Evolutionary conservation across 2,329 filamentous ascomycete species (phyloP).

Genomic region (Parastagonospora avenae): DNA sequence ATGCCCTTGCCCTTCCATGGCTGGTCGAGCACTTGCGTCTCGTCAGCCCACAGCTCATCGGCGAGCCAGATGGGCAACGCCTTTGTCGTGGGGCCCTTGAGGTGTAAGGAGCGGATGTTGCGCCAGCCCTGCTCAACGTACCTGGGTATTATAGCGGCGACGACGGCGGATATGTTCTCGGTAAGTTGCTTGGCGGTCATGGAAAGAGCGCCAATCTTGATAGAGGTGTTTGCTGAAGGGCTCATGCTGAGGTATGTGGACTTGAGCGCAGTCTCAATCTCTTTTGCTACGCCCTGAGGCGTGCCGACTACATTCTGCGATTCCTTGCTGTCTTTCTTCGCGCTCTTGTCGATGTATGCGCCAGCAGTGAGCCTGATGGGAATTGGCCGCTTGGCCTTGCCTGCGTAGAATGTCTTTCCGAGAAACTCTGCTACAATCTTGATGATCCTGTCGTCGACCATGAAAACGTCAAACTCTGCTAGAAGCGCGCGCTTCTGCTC

Average conservation of each 20-base stretch:
- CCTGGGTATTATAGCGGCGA: conserved; percentile 69
- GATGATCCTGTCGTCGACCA: conserved; percentile 86
- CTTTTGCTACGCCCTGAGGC: conserved; percentile 72
- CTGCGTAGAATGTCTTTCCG: conserved; percentile 92
- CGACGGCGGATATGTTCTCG: conserved; percentile 78
- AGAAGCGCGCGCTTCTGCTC: conserved; percentile 80
- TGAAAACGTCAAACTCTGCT: conserved; percentile 87
- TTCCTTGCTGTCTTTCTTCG: conserved; percentile 43
- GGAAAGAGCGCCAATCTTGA: conserved; percentile 77
- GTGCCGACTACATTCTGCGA: conserved; percentile 55
- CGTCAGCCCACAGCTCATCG: conserved; percentile 86
- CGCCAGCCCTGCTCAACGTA: conserved; percentile 86
- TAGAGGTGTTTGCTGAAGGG: conserved; percentile 77
- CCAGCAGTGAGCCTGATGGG: conserved; percentile 73
- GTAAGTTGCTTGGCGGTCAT: conserved; percentile 77
- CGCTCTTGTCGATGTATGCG: conserved; percentile 65
- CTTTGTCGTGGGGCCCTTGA: conserved; percentile 88
- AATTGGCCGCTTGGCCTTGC: conserved; percentile 80
- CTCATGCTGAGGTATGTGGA: conserved; percentile 81
- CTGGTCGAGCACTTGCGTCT: conserved; percentile 70
- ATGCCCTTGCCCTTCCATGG: conserved; percentile 40
- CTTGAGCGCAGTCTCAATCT: conserved; percentile 77
- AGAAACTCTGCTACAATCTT: conserved; percentile 74
- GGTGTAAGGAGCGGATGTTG: conserved; percentile 80
- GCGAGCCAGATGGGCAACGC: conserved; percentile 94